These are phyloP conservation scores for Fusarium xyrophilum DNA, from an alignment of 2,329 filamentous ascomycete genomes.

Conservation along the genomic window DNA sequence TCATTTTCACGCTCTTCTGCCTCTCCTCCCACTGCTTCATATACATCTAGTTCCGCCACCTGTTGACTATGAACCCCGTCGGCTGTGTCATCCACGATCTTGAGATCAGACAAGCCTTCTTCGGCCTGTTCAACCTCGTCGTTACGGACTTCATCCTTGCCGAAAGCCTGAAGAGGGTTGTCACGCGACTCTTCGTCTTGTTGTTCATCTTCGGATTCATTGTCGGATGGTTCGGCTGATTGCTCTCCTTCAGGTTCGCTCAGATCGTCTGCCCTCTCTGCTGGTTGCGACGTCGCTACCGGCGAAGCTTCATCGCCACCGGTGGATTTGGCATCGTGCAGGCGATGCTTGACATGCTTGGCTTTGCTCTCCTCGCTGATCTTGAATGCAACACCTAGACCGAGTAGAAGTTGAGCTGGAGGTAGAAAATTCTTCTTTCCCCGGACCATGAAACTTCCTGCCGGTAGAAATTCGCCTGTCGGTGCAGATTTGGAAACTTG, in stretches of 20 bases:
- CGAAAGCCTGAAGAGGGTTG: constrained; percentile 48
- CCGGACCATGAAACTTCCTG: constrained; percentile 79
- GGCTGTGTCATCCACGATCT: constrained; percentile 36
- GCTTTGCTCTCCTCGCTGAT: constrained; percentile 87
- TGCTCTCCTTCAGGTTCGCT: constrained; percentile 36
- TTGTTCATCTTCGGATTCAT: constrained; percentile 46
- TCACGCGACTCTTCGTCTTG: constrained; percentile 44
- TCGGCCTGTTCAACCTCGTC: constrained; percentile 40
- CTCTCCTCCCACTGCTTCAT: constrained; percentile 34
- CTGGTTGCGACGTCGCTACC: constrained; percentile 37
- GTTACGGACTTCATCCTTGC: constrained; percentile 34
- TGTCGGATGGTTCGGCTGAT: constrained; percentile 44
- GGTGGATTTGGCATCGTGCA: constrained; percentile 41
- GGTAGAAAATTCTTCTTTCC: constrained; percentile 93
- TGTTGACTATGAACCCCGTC: constrained; percentile 45
- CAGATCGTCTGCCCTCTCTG: constrained; percentile 31
- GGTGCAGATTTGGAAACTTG: constrained; percentile 88
- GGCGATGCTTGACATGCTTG: constrained; percentile 75
- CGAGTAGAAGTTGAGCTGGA: constrained; percentile 84
- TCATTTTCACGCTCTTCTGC: constrained; percentile 41
- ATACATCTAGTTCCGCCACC: constrained; percentile 33
- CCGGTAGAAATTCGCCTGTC: constrained; percentile 78
- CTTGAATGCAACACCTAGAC: constrained; percentile 85
- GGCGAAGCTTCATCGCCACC: constrained; percentile 17
- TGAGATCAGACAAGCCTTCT: constrained; percentile 38